Base-by-base conservation (phyloP, 2,329 filamentous ascomycete genomes). In the Paecilomyces formosus region DNA sequence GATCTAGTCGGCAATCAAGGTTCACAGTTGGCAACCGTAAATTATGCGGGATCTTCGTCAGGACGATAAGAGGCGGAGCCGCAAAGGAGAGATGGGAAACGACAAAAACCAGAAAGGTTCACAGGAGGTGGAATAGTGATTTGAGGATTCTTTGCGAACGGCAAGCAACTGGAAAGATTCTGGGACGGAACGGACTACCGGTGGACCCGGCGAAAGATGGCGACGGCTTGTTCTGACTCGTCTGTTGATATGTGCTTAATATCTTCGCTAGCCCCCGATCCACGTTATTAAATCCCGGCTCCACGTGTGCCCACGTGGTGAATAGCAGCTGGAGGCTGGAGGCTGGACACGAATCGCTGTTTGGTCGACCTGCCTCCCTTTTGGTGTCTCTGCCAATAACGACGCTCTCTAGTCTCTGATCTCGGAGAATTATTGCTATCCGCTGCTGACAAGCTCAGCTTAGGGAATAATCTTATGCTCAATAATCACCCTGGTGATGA, bases 251-350 rank as follows among this genome's bases (percentile, higher is more conserved):
- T 56, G 63, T 68, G 65, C 60, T 60, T 63, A 55, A 45, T 6
- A 12, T 21, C 39, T 55, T 61, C 57, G 33, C 56, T 63, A 63
- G 57, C 57, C 61, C 39, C 62, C 64, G 66, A 67, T 64, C 63
- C 56, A 31, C 55, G 45, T 31, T 31, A 52, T 51, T 21, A 56
- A 51, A 61, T 57, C 66, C 66, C 65, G 60, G 67, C 66, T 63
- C 67, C 70, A 72, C 70, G 70, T 72, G 70, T 63, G 63, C 62
- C 62, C 70, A 72, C 70, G 70, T 72, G 70, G 70, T 65, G 63
- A 55, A 22, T 26, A 52, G 24, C 45, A 13, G 50, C 21, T 28
- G 50, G 22, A 52, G 9, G 50, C 26, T 52, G 21, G 24, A 22
- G 35, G 35, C 35, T 39, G 11, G 11, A 39, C 33, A 39, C n/a